phyloP scores from a whole-genome alignment of 176 grass and related monocot genomes.

The Secale cereale region DNA sequence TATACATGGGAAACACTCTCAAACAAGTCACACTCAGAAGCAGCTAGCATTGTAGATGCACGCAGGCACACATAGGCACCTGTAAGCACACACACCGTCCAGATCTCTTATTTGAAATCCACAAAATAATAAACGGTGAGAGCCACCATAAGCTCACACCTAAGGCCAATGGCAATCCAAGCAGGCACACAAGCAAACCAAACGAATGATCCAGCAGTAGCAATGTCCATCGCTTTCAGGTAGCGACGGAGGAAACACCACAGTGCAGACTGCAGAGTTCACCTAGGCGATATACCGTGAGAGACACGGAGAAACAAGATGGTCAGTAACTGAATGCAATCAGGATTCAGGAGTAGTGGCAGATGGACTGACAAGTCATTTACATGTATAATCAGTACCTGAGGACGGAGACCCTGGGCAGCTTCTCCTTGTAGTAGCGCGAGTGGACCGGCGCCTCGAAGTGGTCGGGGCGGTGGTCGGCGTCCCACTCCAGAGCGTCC shows the following conservation, averaged over 20 bases:
- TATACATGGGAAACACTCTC: no score
- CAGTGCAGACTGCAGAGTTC: not conserved
- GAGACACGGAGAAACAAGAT: not conserved
- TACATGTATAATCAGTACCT: not conserved
- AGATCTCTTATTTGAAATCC: not conserved
- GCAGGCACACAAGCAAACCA: not conserved
- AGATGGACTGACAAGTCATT: not conserved
- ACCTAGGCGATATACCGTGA: not conserved
- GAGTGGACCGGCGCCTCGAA: not conserved
- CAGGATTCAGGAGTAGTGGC: no score
- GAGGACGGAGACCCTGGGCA: slow-evolving; percentile 13
- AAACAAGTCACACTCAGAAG: no score
- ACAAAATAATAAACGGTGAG: not conserved
- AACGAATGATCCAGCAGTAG: not conserved
- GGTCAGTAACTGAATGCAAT: not conserved
- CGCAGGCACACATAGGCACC: no score
- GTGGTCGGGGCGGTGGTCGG: not conserved
- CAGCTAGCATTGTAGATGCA: no score
- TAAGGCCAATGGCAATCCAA: not conserved
- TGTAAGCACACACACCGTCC: no score
- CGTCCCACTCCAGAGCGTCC: slow-evolving; percentile 17
- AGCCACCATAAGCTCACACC: not conserved
- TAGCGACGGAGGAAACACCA: no score
- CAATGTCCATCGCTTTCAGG: not conserved
- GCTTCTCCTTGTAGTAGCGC: not conserved